Evolutionary conservation across 2,329 filamentous ascomycete genomes (phyloP), one percentile per base, ranked within the genome.

Genomic region (Penicillium sp.): DNA sequence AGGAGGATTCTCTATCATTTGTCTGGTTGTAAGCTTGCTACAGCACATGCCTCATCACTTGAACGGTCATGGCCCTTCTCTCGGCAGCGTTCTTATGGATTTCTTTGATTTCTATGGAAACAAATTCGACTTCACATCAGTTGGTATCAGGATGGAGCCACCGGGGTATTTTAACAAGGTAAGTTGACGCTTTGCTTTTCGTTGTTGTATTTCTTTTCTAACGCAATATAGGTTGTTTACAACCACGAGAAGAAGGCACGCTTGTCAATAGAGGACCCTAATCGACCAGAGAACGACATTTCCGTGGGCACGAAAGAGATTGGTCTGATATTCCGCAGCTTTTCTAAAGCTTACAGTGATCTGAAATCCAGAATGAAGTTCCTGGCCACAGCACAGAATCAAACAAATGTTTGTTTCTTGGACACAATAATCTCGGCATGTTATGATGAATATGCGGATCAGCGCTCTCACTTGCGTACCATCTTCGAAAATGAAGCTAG

Each of bases 1-100:
- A 52, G 94, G 94, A 54, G 94, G 94, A 2, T 97, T 97, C 69
- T 90, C 91, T 1, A 88, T 96, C 61, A 97, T 93, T 56, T 99
- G 94, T 76, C 80, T 99, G 60, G 90, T 97, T 5, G 90, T 94
- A 58, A 94, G 89, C 77, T 85, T 96, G 72, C 76, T 97, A 47
- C 89, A 96, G 68, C 79, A 90, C 62, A 84, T 91, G 78, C 90
- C 91, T 9, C 81, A 86, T 60, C 78, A 87, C 1, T 81, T 86
- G 60, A 78, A 87, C 1, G 84, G 89, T 4, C 78, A 82, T 1
- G 79, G 85, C 38, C 80, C 86, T 49, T 86, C 95, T 63, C 81
- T 96, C 1, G 92, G 91, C 12, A 83, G 91, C 63, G 78, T 95
- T 53, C 79, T 99, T 9, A 83, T 97, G 72, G 85, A 91, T 60